phyloP scores from a whole-genome alignment of 352 stramenopile genomes.

The Phytophthora aleatoria region DNA sequence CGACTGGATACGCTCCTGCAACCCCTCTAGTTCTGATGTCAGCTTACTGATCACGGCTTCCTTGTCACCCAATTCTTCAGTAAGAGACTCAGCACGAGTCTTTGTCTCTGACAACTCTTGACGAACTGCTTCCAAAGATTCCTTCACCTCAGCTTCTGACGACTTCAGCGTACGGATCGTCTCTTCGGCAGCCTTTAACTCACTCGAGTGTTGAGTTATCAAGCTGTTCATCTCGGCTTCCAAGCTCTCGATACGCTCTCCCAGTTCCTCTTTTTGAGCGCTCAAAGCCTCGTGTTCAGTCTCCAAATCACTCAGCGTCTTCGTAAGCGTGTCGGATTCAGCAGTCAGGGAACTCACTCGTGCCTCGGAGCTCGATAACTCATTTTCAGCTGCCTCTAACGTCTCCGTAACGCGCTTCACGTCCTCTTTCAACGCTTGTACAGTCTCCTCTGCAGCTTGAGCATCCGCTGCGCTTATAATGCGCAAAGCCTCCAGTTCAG shows the following conservation, averaged over 20 bases:
- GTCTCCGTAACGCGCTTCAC: conserved; percentile 17
- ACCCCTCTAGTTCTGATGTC: background rate
- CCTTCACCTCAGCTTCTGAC: conserved; percentile 8
- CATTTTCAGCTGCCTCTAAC: conserved; percentile 20
- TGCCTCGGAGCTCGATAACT: conserved; percentile 25
- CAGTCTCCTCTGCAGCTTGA: conserved; percentile 25
- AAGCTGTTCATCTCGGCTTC: conserved; percentile 25
- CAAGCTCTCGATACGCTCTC: conserved; percentile 12
- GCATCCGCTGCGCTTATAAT: conserved; percentile 26
- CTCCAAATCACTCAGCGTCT: conserved; percentile 18
- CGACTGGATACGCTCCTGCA: conserved; percentile 11
- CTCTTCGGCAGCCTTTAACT: conserved; percentile 19
- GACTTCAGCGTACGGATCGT: conserved; percentile 13
- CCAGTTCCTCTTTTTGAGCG: conserved; percentile 20
- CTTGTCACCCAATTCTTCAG: background rate
- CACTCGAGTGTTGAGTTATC: conserved; percentile 17
- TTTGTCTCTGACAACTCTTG: conserved; percentile 10
- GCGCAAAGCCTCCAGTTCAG: conserved; percentile 34
- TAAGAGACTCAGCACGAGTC: conserved; percentile 3
- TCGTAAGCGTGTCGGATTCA: conserved; percentile 23
- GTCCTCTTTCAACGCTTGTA: conserved; percentile 23
- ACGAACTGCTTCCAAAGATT: conserved; percentile 13
- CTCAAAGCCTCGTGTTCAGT: conserved; percentile 14
- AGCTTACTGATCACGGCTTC: conserved; percentile 4
- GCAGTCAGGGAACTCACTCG: conserved; percentile 19